Base-by-base conservation (phyloP, 2,329 filamentous ascomycete species). In the Arthrinium puccinioides region DNA sequence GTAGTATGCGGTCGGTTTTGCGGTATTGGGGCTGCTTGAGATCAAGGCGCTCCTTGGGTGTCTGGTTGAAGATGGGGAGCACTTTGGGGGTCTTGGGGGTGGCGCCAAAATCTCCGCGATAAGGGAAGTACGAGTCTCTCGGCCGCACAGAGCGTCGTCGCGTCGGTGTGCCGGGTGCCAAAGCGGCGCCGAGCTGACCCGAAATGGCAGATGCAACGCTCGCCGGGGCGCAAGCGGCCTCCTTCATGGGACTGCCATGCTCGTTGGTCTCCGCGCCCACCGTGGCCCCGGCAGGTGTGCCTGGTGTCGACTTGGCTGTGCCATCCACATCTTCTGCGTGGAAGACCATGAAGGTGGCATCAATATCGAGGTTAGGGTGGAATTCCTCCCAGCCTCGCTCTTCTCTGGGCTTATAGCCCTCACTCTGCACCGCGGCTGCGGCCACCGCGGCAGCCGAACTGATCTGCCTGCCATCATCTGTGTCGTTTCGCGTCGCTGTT, bases 361-460 rank as follows among this genome's bases (percentile, higher is more conserved):
- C 87, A 33, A 96, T 88, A 63, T 97, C 89, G 36, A 98, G 76
- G 52, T 96, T 87, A 0, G 87, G 88, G 60, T 98, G 92, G 47
- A 97, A 97, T 58, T 98, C 92, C 54, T 96, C 89, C 88, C 90
- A 98, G 36, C 87, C 87, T 44, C 90, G 81, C 66, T 98, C 92
- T 63, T 98, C 92, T 54, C 92, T 76, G 21, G 92, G 92, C 59
- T 98, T 98, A 64, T 97, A 97, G 35, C 90, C 89, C 66, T 97
- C 92, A 52, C 81, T 89, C 56, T 95, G 88, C 49, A 87, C 86
- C 41, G 92, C 84, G 4, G 85, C 84, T 6, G 87, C 88, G 35
- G 89, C 87, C 18, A 89, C 86, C 20, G 88, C 88, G 10, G 90
- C 87, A n/a, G 83, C 87, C 31, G 86, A 90, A 51, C 83, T 87